A percentile compares a stretch with the other conserved stretches of the same genome.
These are phyloP conservation scores for Galeopsis tetrahit DNA, from an alignment of 257 asterid genomes.

Conservation along the genomic window DNA sequence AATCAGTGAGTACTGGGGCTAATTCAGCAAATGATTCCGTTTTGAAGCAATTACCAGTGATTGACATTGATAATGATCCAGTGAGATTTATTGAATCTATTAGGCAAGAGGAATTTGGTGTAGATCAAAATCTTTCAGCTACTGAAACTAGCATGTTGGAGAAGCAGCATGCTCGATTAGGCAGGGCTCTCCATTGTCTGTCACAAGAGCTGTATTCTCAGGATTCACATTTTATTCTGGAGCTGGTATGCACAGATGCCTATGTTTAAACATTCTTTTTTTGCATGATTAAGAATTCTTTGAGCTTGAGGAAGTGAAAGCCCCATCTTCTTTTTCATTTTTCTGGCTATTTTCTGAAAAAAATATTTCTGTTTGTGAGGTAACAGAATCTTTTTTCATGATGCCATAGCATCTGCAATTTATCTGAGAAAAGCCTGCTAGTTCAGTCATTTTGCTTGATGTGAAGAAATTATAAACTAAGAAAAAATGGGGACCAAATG, in stretches of 20 bases:
- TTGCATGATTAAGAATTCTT: conserved; percentile 13
- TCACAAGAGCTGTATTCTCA: conserved; percentile 96
- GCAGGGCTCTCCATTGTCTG: conserved; percentile 98
- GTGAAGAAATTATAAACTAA: not conserved
- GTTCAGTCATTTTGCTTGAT: conserved; percentile 14
- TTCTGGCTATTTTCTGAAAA: conserved; percentile 1
- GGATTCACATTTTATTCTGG: conserved; percentile 96
- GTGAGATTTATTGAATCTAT: conserved; percentile 66
- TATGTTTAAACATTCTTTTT: conserved; percentile 22
- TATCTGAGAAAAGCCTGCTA: not conserved
- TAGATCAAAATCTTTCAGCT: conserved; percentile 61
- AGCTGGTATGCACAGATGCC: conserved; percentile 64
- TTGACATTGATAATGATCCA: conserved; percentile 46
- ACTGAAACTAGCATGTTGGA: conserved; percentile 70
- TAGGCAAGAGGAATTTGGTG: conserved; percentile 88
- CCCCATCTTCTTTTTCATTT: not conserved
- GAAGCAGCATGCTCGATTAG: conserved; percentile 97
- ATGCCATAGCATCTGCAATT: conserved; percentile 2
- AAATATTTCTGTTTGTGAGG: not conserved
- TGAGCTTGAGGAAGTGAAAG: conserved; percentile 6
- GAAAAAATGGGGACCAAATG: not conserved
- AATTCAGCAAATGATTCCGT: conserved; percentile 37
- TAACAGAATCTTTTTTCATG: not conserved
- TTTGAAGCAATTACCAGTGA: conserved; percentile 24
- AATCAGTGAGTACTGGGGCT: conserved; percentile 32